Percentiles rank a stretch among this genome's conserved stretches.
These are phyloP conservation scores for Balakata baccata DNA, from an alignment of 345 rosid genomes.

Conservation along the genomic window DNA sequence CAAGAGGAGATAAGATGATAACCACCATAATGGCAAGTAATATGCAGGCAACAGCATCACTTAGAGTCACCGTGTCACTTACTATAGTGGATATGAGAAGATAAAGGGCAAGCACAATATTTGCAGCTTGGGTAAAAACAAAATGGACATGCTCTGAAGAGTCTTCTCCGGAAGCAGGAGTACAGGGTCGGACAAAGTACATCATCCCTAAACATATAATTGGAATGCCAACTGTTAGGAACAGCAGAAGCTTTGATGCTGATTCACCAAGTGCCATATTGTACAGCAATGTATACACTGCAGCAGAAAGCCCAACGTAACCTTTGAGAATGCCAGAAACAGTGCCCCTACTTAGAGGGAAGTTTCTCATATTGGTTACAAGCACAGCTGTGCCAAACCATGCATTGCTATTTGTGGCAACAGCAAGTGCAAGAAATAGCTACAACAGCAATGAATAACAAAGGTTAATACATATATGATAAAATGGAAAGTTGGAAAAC, in stretches of 20 bases:
- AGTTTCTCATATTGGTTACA: constrained; percentile 93
- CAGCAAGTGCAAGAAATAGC: constrained; percentile 71
- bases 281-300: constrained; percentile 71
- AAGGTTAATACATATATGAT: background rate
- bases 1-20: constrained; percentile 71
- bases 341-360: constrained; percentile 75
- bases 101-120: constrained; percentile 67
- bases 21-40: constrained; percentile 60
- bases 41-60: constrained; percentile 40
- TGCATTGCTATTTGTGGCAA: constrained; percentile 75
- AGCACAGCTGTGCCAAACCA: constrained; percentile 88
- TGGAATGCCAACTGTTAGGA: constrained; percentile 77
- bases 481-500: background rate
- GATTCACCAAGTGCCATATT: constrained; percentile 54
- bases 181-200: constrained; percentile 75
- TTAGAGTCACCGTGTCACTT: constrained; percentile 40
- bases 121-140: constrained; percentile 57
- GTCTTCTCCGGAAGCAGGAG: constrained; percentile 86
- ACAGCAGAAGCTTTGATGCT: constrained; percentile 54
- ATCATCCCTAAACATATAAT: constrained; percentile 56
- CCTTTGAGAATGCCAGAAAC: constrained; percentile 88
- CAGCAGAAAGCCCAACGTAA: constrained; percentile 74
- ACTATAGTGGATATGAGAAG: constrained; percentile 52
- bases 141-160: constrained; percentile 75
- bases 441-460: constrained; percentile 29